Evolutionary conservation across 2,329 filamentous ascomycete genomes (phyloP).

Genomic region (Didymella glomerata): DNA sequence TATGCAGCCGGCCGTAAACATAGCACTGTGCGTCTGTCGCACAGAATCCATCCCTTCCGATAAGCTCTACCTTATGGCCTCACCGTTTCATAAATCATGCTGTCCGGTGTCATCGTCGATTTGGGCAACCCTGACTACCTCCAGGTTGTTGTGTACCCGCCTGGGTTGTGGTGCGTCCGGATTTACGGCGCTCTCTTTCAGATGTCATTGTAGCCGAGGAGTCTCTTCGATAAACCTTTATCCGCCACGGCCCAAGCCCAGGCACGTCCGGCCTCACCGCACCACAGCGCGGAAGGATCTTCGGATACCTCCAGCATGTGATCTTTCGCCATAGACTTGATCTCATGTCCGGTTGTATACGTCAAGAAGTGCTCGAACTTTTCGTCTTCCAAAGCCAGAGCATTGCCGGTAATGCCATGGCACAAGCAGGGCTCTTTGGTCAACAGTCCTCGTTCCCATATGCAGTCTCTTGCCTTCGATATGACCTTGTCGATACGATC

Average conservation of each 20-base stretch:
- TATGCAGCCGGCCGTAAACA: slow-evolving; percentile 19
- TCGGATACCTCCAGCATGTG: slow-evolving; percentile 62
- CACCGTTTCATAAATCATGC: slow-evolving; percentile 26
- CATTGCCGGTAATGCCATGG: slow-evolving; percentile 72
- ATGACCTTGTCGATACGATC: slow-evolving; percentile 64
- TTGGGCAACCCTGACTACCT: no score
- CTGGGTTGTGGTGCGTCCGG: no score
- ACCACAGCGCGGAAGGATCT: slow-evolving; percentile 60
- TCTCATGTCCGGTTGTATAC: slow-evolving; percentile 64
- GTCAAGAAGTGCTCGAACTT: slow-evolving; percentile 66
- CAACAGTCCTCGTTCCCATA: slow-evolving; percentile 66
- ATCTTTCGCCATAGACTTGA: slow-evolving; percentile 63
- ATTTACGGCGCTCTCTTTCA: slow-evolving; percentile 28
- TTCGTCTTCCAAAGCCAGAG: slow-evolving; percentile 62
- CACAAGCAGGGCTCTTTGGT: slow-evolving; percentile 72
- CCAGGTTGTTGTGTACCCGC: no score
- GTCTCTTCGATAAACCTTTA: slow-evolving; percentile 55
- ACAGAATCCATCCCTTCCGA: slow-evolving; percentile 1
- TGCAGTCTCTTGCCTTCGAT: slow-evolving; percentile 60
- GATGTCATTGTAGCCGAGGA: slow-evolving; percentile 61
- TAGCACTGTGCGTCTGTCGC: slow-evolving; percentile 11
- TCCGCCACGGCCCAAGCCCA: slow-evolving; percentile 60
- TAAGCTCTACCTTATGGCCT: slow-evolving; percentile 4
- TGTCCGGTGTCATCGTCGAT: slow-evolving; percentile 34
- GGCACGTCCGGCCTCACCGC: slow-evolving; percentile 59